Conservation (phyloP, 305 asterid species). For the Fraxinus nigra region DNA sequence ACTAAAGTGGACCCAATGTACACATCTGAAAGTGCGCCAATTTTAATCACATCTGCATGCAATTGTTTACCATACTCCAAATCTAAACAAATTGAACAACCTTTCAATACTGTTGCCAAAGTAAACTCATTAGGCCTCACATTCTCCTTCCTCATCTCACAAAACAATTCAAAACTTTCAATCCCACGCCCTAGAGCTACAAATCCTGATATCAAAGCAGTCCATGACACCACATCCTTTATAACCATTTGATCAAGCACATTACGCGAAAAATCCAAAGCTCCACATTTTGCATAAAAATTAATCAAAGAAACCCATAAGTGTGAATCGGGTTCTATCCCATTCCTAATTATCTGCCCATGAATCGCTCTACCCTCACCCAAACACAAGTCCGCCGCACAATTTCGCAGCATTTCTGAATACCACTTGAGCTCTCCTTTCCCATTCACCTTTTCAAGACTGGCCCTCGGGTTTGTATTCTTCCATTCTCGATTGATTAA, state of each 20-base stretch:
- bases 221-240: constrained; percentile 78
- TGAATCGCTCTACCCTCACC: constrained; percentile 64
- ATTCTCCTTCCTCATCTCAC: constrained; percentile 59
- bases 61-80: constrained; percentile 68
- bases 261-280: constrained; percentile 32
- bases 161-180: constrained; percentile 51
- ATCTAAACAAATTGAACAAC: constrained; percentile 59
- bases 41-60: constrained; percentile 34
- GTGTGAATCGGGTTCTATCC: constrained; percentile 55
- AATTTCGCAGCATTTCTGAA: constrained; percentile 53
- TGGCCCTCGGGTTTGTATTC: constrained; percentile 19
- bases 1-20: too few relatives aligned
- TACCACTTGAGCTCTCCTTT: constrained; percentile 47
- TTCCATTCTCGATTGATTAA: constrained; percentile 23
- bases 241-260: constrained; percentile 56
- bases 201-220: constrained; percentile 73
- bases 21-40: too few relatives aligned
- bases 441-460: constrained; percentile 16
- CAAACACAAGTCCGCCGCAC: constrained; percentile 37
- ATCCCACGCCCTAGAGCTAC: constrained; percentile 60
- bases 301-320: constrained; percentile 73
- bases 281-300: constrained; percentile 69
- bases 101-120: constrained; percentile 66
- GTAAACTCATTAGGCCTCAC: constrained; percentile 75
- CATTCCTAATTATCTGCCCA: constrained; percentile 50